phyloP scores from a whole-genome alignment of 1,284 basidiomycete species.

The Violaceomyces palustris region DNA sequence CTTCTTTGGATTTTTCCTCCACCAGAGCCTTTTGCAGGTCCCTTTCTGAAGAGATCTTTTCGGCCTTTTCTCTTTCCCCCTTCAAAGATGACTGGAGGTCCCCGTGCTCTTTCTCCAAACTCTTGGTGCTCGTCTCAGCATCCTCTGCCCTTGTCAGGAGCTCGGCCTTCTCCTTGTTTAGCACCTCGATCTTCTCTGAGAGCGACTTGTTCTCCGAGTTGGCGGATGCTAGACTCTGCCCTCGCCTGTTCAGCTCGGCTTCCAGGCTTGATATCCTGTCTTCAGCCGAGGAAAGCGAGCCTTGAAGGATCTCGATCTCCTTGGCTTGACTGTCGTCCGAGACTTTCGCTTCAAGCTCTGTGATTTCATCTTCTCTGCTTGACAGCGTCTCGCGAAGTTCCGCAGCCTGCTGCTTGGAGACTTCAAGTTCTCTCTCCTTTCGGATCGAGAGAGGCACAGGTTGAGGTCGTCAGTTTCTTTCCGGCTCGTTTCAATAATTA shows the following conservation, averaged over 20 bases:
- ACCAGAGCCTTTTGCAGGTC: not conserved
- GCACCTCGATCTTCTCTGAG: conserved; percentile 6
- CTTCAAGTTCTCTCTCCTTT: conserved; percentile 7
- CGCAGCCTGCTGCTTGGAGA: conserved; percentile 8
- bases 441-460: no score
- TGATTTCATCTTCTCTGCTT: conserved; percentile 3
- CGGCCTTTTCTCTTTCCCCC: not conserved
- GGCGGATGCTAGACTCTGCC: conserved; percentile 5
- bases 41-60: not conserved
- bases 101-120: conserved; percentile 1
- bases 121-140: conserved; percentile 1
- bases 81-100: no score
- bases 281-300: conserved; percentile 7
- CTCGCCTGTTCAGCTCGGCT: conserved; percentile 11
- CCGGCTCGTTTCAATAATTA: no score
- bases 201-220: conserved; percentile 6
- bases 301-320: conserved; percentile 14
- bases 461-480: no score
- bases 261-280: conserved; percentile 11
- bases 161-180: conserved; percentile 7
- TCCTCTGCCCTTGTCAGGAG: conserved; percentile 11
- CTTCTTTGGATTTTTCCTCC: conserved; percentile 1
- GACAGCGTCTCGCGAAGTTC: conserved; percentile 8
- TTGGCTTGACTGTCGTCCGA: conserved; percentile 21
- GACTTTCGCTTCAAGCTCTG: conserved; percentile 20